Base-by-base conservation (phyloP, 78 protist genomes). In the Monosiga brevicollis region DNA sequence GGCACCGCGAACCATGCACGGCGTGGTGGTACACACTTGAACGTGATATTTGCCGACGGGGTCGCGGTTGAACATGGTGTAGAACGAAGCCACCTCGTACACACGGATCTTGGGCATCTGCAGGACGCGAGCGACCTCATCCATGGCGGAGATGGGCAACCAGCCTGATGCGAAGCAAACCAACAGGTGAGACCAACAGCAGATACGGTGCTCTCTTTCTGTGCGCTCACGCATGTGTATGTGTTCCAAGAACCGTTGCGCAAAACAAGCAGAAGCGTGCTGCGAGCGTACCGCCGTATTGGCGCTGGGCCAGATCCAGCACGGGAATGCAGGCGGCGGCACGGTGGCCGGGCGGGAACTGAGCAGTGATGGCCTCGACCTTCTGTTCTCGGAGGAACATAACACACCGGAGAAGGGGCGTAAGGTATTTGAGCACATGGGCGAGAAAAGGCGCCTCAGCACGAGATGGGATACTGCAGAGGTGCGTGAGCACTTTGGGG, bases 1-100 rank as follows among this genome's bases (percentile, higher is more conserved):
- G n/a, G 43, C 2, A 49, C 81, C 98, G 54, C 95, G 42, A 11
- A 97, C 75, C 98, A 91, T 90, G 94, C 99, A 97, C 38, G 99
- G 99, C 2, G 98, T 92, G 36, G 98, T 95, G 38, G 95, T 91
- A 88, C 98, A 95, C 71, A 95, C 95, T 80, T 90, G 92, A 37
- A 89, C 42, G 42, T 26, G 62, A 80, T 77, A 84, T 78, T 89
- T 83, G 55, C 89, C 87, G 6, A 83, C 76, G 40, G 73, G 78
- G 37, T 84, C 76, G 9, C 87, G 83, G 91, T 93, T 93, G 87
- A 94, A 94, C 99, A 97, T 97, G 25, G 97, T 92, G 87, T 97
- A 97, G 90, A 97, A 97, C 36, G 99, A 92, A 1, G 97, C 98
- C 20, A 93, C 95, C 70, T 95, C 97, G 78, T 94, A 97, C 38